Base-by-base conservation (phyloP, 352 stramenopile species). In the Globisporangium heterothallicum region DNA sequence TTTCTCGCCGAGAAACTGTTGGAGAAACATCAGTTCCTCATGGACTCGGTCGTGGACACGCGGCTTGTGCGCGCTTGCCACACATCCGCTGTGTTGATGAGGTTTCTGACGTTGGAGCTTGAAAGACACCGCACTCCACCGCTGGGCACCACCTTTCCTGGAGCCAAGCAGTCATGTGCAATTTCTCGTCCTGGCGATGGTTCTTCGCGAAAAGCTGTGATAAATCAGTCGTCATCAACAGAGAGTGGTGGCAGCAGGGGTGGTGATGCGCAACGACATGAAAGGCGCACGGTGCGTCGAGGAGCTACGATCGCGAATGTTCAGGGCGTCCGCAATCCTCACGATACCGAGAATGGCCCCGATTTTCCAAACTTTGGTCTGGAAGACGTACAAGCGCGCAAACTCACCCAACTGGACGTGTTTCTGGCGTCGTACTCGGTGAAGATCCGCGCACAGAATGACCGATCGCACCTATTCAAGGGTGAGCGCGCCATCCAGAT, bases 21-120 rank as follows among this genome's bases (percentile, higher is more conserved):
- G 14, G 60, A 66, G 36, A 90, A 90, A 56, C 59, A 83, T 54
- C 55, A 68, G 32, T 90, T 90, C 35, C 53, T 90, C n/a, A 78
- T 85, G 54, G 76, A 88, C 24, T 74, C 79, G 0, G 74, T 88
- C 22, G 63, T 84, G 4, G 76, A 90, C 42, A 59, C 80, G 16
- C 70, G 79, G 0, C 66, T 90, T 6, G 63, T 78, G n/a, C 63
- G 74, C 12, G 68, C 74, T 29, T 65, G 68, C 16, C 70, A 83
- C 30, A 80, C 74, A 9, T 78, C 78, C 6, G 66, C 86, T 2
- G 64, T 74, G 0, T 59, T 90, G n/a, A 70, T 87, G 29, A 70
- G 72, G 9, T 85, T 90, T 38, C 49, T 90, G 13, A 46, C 82
- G 22, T 52, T 61, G 8, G 67, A 74, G 41, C 80, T 86, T 30